Conservation (phyloP, 331 rosid species). For the Pyrus hybrid region DNA sequence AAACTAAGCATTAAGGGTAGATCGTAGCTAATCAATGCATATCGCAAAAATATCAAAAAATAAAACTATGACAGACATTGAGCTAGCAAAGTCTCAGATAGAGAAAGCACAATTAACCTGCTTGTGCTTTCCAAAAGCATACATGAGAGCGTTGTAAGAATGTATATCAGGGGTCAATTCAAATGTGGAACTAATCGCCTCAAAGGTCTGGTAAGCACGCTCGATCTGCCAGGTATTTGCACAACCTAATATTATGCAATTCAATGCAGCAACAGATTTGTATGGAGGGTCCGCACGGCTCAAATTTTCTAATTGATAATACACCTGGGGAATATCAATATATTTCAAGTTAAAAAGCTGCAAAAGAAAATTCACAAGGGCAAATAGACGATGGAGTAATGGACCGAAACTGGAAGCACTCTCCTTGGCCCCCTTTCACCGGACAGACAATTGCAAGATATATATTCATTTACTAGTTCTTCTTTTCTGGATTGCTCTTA, state of each 20-base stretch:
- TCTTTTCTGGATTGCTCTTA: neutral
- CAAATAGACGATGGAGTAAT: neutral
- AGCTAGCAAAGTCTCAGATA: neutral
- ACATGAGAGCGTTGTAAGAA: slow-evolving; percentile 79
- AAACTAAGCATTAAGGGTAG: neutral
- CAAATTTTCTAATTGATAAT: slow-evolving; percentile 84
- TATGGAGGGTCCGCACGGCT: slow-evolving; percentile 67
- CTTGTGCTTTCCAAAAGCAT: slow-evolving; percentile 85
- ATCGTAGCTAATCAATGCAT: neutral
- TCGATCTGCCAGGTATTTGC: slow-evolving; percentile 96
- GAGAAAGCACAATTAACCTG: slow-evolving; percentile 37
- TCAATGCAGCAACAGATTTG: slow-evolving; percentile 86
- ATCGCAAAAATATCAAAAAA: neutral
- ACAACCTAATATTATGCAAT: slow-evolving; percentile 87
- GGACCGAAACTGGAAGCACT: neutral
- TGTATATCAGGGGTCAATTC: slow-evolving; percentile 83
- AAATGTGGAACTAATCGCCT: slow-evolving; percentile 73
- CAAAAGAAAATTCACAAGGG: neutral
- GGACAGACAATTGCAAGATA: neutral
- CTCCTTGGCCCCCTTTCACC: neutral
- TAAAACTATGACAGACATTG: neutral
- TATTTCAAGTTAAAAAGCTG: slow-evolving; percentile 19
- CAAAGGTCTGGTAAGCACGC: slow-evolving; percentile 97
- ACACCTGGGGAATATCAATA: slow-evolving; percentile 50
- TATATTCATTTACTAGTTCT: neutral